phyloP scores from a whole-genome alignment of 345 rosid genomes.

The Trapa bicornis region DNA sequence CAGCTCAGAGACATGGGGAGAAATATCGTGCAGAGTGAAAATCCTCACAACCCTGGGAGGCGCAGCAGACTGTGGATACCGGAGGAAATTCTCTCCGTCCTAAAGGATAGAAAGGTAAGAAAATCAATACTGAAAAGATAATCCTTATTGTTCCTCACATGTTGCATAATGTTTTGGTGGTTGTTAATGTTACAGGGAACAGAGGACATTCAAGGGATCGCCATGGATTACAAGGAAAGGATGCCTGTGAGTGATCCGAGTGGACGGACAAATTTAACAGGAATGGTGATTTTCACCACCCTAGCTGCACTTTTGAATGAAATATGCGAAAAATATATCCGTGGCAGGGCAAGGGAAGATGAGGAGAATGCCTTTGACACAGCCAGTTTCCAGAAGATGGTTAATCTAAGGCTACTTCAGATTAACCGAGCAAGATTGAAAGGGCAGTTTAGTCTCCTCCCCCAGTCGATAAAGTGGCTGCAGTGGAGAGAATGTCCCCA shows the following conservation, averaged over 20 bases:
- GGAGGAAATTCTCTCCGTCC: constrained; percentile 27
- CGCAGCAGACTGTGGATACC: constrained; percentile 58
- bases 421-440: constrained; percentile 37
- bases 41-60: constrained; percentile 18
- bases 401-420: constrained; percentile 47
- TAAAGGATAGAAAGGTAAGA: constrained; percentile 29
- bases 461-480: constrained; percentile 49
- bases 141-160: background rate
- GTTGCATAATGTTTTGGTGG: background rate
- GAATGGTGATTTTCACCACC: constrained; percentile 8
- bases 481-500: constrained; percentile 55
- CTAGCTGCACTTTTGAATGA: constrained; percentile 12
- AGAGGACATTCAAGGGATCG: constrained; percentile 27
- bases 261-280: constrained; percentile 10
- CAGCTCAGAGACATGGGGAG: constrained; percentile 71
- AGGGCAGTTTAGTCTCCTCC: constrained; percentile 44
- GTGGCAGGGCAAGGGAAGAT: constrained; percentile 11
- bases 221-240: constrained; percentile 23
- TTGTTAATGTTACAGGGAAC: constrained; percentile 26
- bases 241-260: constrained; percentile 5
- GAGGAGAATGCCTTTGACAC: constrained; percentile 6
- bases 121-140: background rate
- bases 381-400: constrained; percentile 30
- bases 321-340: constrained; percentile 7
- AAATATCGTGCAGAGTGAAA: constrained; percentile 27